Evolutionary conservation across 495 filamentous ascomycete genomes (phyloP), one percentile per base, ranked within the genome.

Genomic region (Venustampulla echinocandica): DNA sequence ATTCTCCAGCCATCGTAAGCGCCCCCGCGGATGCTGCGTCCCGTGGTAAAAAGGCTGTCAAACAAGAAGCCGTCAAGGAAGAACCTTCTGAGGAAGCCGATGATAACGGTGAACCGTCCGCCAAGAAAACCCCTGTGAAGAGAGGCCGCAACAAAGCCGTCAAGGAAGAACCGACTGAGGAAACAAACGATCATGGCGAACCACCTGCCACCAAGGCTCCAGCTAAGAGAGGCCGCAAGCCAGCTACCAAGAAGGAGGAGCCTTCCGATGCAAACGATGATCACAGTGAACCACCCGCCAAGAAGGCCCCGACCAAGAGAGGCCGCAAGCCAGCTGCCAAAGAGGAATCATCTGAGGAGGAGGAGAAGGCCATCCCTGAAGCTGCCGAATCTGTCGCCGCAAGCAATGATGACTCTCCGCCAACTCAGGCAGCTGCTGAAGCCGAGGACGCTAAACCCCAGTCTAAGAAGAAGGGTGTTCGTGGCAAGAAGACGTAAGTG

Each of bases 401-500:
- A 13, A 7, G 7, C 13, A 13, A 6, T 30, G 7, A 30, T 7
- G 27, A 30, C 27, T 30, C 27, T 30, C 27, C 6, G 27, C 6
- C 6, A 6, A 30, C 27, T 6, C 7, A 30, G 6, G 27, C 7
- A 47, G 14, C 42, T 44, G 10, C 33, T 49, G 32, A 48, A 36
- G 40, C 59, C 44, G 45, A 33, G n/a, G 28, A 45, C 13, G 10
- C 23, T 15, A 6, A 45, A 34, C 10, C 19, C 44, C 4, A 34
- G 32, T n/a, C 14, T 37, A 48, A 48, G 45, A 44, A 50, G 41
- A 50, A 44, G 19, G 47, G 39, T 32, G 20, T 20, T 10, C 25
- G 40, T 36, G 23, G 18, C 22, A 50, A 50, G 40, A 50, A 43
- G 15, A 6, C n/a, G 39, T 50, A 50, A 44, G 40, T 49, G 27